Percentiles rank a stretch among this genome's conserved stretches.
Evolutionary conservation across 2,329 filamentous ascomycete species (phyloP).

Genomic region (Bipolaris oryzae): DNA sequence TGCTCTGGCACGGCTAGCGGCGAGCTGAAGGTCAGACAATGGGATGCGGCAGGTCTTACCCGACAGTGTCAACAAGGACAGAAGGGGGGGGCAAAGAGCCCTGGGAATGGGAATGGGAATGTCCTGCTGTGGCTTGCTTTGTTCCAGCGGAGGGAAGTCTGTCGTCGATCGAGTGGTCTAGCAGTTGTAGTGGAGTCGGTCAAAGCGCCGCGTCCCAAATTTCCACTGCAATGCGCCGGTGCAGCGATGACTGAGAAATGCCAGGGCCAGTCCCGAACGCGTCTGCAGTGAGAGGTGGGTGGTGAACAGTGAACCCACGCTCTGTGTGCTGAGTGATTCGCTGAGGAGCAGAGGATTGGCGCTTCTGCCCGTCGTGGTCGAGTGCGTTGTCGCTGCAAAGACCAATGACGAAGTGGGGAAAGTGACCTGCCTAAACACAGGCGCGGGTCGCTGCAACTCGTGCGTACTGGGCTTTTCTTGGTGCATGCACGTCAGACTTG

Average conservation of each 20-base stretch:
- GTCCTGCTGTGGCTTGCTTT: constrained; percentile 3
- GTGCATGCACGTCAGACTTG: constrained; percentile 12
- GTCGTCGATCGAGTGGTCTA: constrained; percentile 15
- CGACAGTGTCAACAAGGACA: not conserved
- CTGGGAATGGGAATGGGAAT: not conserved
- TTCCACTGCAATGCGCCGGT: constrained; percentile 31
- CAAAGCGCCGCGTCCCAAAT: constrained; percentile 36
- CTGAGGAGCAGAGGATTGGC: constrained; percentile 28
- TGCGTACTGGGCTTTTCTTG: constrained; percentile 9
- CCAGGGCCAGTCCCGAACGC: constrained; percentile 28
- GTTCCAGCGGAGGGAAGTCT: constrained; percentile 9
- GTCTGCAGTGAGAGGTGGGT: constrained; percentile 15
- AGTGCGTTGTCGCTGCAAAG: constrained; percentile 33
- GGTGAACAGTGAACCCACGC: constrained; percentile 21
- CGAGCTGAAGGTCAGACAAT: constrained; percentile 6
- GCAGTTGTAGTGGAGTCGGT: constrained; percentile 32
- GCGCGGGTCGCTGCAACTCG: constrained; percentile 18
- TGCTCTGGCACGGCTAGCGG: constrained; percentile 26
- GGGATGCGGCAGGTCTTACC: constrained; percentile 1
- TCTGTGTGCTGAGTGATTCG: constrained; percentile 29
- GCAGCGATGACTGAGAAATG: constrained; percentile 21
- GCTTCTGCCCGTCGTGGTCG: constrained; percentile 31
- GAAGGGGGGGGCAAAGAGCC: not conserved
- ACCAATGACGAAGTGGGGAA: constrained; percentile 41
- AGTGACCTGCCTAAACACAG: constrained; percentile 25